A percentile compares a stretch with the other conserved stretches of the same genome.
These are phyloP conservation scores for Triangularia setosa DNA, from an alignment of 2,329 filamentous ascomycete genomes.

Conservation along the genomic window DNA sequence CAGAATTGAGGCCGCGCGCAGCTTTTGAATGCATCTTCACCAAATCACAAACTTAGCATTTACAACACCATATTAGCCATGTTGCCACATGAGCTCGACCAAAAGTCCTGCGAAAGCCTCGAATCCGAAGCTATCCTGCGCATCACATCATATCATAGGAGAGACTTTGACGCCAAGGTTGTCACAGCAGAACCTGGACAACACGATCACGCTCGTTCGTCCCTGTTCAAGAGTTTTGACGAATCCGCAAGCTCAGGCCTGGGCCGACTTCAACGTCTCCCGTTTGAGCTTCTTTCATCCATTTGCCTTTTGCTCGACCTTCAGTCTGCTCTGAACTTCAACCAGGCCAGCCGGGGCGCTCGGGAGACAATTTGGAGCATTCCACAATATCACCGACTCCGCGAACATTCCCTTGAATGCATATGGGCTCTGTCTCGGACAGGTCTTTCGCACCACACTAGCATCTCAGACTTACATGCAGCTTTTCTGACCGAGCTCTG, in stretches of 20 bases:
- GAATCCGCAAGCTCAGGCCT: constrained; percentile 4
- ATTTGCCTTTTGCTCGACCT: constrained; percentile 17
- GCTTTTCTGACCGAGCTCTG: constrained; percentile 11
- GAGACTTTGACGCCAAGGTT: constrained; percentile 9
- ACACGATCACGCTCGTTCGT: constrained; percentile 11
- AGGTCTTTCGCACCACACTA: constrained; percentile 2
- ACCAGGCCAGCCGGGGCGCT: constrained; percentile 15
- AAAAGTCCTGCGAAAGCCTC: constrained; percentile 5
- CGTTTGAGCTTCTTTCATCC: constrained; percentile 14
- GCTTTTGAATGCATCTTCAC: constrained; percentile 4
- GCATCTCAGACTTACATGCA: constrained; percentile 1
- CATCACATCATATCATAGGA: constrained; percentile 11
- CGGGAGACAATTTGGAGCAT: constrained; percentile 14
- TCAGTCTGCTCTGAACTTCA: constrained; percentile 11
- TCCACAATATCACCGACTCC: constrained; percentile 12
- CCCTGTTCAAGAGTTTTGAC: constrained; percentile 9
- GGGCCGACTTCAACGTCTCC: constrained; percentile 10
- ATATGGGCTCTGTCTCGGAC: constrained; percentile 14
- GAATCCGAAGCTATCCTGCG: constrained; percentile 8
- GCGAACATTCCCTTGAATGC: constrained; percentile 12
- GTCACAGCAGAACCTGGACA: constrained; percentile 9
- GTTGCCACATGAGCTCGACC: constrained; percentile 5
- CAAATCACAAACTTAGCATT: constrained; percentile 6
- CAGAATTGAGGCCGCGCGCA: constrained; percentile 4
- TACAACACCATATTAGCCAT: constrained; percentile 6